A percentile compares a stretch with the other conserved stretches of the same genome.
phyloP scores from a whole-genome alignment of 805 yeast species.

The Candida sphagnicola region DNA sequence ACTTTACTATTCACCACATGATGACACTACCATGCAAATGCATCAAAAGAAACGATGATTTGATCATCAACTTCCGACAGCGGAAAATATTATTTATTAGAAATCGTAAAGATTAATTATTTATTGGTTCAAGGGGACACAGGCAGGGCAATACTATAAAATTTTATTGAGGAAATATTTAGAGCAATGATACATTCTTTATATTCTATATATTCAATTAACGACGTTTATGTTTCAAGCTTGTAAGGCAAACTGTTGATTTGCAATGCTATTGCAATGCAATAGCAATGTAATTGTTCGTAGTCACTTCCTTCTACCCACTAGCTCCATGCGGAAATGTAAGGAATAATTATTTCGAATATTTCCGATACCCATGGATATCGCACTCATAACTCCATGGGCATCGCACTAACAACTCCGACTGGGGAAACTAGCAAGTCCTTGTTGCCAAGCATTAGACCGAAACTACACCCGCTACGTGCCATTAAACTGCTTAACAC shows the following conservation, averaged over 20 bases:
- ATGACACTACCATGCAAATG: no score
- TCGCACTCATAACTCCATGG: no score
- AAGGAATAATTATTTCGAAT: not conserved
- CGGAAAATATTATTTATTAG: not conserved
- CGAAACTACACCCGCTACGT: no score
- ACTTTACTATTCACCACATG: no score
- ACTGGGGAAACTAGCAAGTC: no score
- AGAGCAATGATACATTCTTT: not conserved
- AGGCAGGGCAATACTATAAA: not conserved
- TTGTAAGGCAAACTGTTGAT: no score
- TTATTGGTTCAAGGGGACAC: slow-evolving; percentile 1
- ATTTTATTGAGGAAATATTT: not conserved
- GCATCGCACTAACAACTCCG: no score
- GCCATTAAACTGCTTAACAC: no score
- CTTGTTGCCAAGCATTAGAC: no score
- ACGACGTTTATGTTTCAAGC: slow-evolving; percentile 1
- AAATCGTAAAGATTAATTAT: not conserved
- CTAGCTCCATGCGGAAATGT: not conserved
- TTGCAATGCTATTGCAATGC: no score
- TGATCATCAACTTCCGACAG: not conserved
- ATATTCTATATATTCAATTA: not conserved
- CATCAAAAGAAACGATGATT: no score
- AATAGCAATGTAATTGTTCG: no score
- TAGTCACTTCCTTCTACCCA: not conserved
- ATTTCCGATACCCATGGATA: not conserved